Evolutionary conservation across 2,329 filamentous ascomycete species (phyloP).

Genomic region (Gaeumannomyces sp.): DNA sequence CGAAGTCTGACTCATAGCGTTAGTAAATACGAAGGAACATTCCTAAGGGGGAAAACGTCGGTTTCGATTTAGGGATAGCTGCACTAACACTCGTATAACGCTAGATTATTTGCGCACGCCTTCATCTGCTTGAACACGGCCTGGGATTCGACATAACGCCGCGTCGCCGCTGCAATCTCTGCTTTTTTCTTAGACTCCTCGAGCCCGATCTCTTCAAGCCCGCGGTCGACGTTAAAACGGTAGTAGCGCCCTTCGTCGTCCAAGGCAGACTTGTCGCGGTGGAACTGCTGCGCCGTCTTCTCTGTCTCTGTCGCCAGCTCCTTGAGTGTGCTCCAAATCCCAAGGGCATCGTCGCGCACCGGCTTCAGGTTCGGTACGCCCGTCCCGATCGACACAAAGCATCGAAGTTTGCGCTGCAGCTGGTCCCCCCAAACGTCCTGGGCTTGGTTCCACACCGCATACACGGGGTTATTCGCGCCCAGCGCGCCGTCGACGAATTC

Average conservation of each 20-base stretch:
- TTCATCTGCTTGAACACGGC: slow-evolving; percentile 16
- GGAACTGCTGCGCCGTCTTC: slow-evolving; percentile 31
- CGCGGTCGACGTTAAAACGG: slow-evolving; percentile 36
- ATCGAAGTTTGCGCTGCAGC: slow-evolving; percentile 25
- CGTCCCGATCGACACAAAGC: slow-evolving; percentile 34
- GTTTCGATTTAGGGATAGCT: neutral
- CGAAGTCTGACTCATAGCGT: slow-evolving; percentile 11
- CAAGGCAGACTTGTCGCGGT: slow-evolving; percentile 25
- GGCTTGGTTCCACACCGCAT: slow-evolving; percentile 32
- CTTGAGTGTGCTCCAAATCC: slow-evolving; percentile 23
- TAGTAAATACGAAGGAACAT: neutral
- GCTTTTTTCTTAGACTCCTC: slow-evolving; percentile 27
- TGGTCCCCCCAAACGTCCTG: slow-evolving; percentile 26
- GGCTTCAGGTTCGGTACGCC: slow-evolving; percentile 25
- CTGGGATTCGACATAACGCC: slow-evolving; percentile 15
- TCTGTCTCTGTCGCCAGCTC: slow-evolving; percentile 32
- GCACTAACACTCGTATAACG: slow-evolving; percentile 16
- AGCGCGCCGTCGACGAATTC: slow-evolving; percentile 31
- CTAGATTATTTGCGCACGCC: slow-evolving; percentile 16
- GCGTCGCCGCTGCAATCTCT: slow-evolving; percentile 21
- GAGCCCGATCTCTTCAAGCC: slow-evolving; percentile 33
- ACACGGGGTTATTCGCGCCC: slow-evolving; percentile 37
- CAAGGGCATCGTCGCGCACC: slow-evolving; percentile 21
- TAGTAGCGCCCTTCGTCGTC: slow-evolving; percentile 30
- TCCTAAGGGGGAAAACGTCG: neutral